Percentiles rank a stretch among this genome's conserved stretches.
Conservation (phyloP, 2,329 filamentous ascomycete genomes). For the Cladosporium cucumerinum region DNA sequence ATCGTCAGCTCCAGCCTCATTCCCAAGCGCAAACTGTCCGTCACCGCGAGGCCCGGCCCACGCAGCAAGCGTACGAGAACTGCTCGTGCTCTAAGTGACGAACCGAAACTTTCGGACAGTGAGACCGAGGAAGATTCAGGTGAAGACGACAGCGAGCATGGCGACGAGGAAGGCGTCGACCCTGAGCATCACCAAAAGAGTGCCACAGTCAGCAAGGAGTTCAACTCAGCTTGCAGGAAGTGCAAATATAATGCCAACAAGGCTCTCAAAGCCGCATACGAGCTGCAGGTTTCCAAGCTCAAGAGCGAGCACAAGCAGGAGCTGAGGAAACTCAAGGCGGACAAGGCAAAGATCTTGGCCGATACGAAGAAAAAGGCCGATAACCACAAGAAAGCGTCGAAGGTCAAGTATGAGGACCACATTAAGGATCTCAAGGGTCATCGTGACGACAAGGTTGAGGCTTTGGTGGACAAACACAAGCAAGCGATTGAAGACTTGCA, state of each 20-base stretch:
- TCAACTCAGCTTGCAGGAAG: neutral
- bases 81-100: neutral
- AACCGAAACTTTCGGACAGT: neutral
- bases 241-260: conserved; percentile 2
- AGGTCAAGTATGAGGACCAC: neutral
- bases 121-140: neutral
- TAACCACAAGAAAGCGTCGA: neutral
- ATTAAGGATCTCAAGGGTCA: neutral
- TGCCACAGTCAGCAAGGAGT: neutral
- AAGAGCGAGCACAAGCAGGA: neutral
- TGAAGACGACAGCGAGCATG: neutral
- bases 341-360: neutral
- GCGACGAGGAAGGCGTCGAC: neutral
- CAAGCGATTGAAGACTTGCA: neutral
- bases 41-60: neutral
- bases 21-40: conserved; percentile 1
- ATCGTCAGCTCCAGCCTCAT: neutral
- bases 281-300: neutral
- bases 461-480: neutral
- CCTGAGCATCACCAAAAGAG: neutral
- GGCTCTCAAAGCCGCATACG: neutral
- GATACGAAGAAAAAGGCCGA: neutral
- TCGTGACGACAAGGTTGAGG: neutral
- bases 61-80: neutral
- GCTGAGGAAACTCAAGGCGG: neutral